A percentile compares a stretch with the other conserved stretches of the same genome.
phyloP scores from a whole-genome alignment of 2,329 filamentous ascomycete genomes.

The Penicillium italicum region DNA sequence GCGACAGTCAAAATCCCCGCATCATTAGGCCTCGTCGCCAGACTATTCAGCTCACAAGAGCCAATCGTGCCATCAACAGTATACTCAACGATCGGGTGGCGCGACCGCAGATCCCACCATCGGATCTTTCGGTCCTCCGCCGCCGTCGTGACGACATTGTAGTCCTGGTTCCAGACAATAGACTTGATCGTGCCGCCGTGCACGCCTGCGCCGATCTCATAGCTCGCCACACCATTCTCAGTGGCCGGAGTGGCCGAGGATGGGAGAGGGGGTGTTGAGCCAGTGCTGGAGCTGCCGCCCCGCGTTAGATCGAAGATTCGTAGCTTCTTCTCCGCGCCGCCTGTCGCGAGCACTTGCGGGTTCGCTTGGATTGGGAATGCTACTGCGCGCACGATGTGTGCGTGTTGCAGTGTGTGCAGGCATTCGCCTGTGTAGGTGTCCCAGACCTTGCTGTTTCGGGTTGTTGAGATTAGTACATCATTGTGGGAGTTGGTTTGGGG shows the following conservation, averaged over 20 bases:
- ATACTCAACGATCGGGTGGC: constrained; percentile 70
- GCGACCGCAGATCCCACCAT: constrained; percentile 86
- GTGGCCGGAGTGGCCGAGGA: constrained; percentile 32
- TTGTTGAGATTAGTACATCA: constrained; percentile 28
- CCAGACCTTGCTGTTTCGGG: constrained; percentile 77
- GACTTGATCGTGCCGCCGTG: constrained; percentile 91
- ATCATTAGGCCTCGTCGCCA: constrained; percentile 58
- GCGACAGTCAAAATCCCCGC: constrained; percentile 80
- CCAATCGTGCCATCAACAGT: constrained; percentile 80
- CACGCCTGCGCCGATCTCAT: constrained; percentile 81
- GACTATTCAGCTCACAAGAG: constrained; percentile 81
- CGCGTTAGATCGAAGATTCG: constrained; percentile 84
- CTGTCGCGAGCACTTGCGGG: constrained; percentile 80
- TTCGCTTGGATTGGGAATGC: constrained; percentile 80
- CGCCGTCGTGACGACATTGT: constrained; percentile 84
- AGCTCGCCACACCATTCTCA: constrained; percentile 56
- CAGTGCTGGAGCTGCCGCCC: constrained; percentile 32
- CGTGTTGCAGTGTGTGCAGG: constrained; percentile 80
- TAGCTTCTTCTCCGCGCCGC: constrained; percentile 93
- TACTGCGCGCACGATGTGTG: constrained; percentile 91
- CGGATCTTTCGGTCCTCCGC: constrained; percentile 85
- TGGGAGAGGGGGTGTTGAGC: constrained; percentile 39
- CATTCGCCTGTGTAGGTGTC: constrained; percentile 92
- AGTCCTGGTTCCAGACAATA: constrained; percentile 88
- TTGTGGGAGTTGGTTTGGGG: background rate